Conservation (phyloP, 108 stramenopile genomes). For the Parietichytrium sp. region DNA sequence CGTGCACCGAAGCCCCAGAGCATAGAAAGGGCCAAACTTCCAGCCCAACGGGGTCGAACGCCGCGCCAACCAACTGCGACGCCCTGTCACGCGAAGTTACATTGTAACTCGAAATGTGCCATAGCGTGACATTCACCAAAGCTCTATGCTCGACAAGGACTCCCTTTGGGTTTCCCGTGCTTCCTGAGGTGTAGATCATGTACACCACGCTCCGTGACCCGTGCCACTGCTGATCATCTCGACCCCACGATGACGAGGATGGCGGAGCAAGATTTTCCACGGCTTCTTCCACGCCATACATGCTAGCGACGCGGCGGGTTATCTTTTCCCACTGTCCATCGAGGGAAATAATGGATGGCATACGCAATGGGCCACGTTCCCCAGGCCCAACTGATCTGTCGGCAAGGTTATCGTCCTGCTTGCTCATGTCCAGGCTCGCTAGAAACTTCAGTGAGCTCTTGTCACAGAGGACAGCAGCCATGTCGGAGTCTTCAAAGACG, state of each 20-base stretch:
- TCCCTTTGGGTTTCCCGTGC: slow-evolving; percentile 47
- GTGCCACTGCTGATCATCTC: neutral
- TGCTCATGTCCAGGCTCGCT: neutral
- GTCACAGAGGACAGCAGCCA: neutral
- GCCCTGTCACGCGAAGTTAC: neutral
- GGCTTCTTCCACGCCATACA: neutral
- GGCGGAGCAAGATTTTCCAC: neutral
- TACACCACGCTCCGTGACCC: slow-evolving; percentile 33
- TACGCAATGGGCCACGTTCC: too few relatives aligned
- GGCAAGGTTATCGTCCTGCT: neutral
- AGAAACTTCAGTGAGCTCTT: neutral
- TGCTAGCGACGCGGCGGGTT: neutral
- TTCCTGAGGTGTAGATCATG: slow-evolving; percentile 49
- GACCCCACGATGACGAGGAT: neutral
- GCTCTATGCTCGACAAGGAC: slow-evolving; percentile 43
- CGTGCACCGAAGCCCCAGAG: neutral
- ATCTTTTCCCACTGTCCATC: neutral
- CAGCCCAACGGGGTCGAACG: slow-evolving; percentile 37
- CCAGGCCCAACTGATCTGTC: too few relatives aligned
- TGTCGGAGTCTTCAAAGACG: slow-evolving; percentile 23
- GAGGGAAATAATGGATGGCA: neutral
- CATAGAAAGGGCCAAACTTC: slow-evolving; percentile 24
- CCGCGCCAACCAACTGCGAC: slow-evolving; percentile 43
- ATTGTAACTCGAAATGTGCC: slow-evolving; percentile 22
- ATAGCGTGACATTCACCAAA: slow-evolving; percentile 23